These are phyloP conservation scores for Jimgerdemannia lactiflua DNA, from an alignment of 192 early-diverging fungal species.

Conservation along the genomic window DNA sequence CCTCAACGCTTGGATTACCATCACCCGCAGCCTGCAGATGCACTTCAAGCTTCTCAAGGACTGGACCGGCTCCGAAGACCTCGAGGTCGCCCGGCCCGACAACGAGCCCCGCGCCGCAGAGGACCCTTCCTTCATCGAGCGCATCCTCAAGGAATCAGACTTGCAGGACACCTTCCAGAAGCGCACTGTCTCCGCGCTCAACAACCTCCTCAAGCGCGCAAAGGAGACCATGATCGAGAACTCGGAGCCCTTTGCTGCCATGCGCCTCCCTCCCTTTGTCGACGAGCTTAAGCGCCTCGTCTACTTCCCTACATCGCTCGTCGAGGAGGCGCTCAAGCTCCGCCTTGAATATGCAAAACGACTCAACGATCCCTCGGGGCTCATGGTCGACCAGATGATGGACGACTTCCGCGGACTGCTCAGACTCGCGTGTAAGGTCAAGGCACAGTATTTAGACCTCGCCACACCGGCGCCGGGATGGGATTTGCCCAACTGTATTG, in stretches of 20 bases:
- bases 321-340: slow-evolving; percentile 79
- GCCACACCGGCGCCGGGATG: slow-evolving; percentile 60
- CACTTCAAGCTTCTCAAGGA: slow-evolving; percentile 74
- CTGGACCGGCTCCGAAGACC: slow-evolving; percentile 77
- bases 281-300: slow-evolving; percentile 66
- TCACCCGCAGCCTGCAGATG: slow-evolving; percentile 65
- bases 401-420: slow-evolving; percentile 77
- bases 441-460: slow-evolving; percentile 64
- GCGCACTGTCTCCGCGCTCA: slow-evolving; percentile 61
- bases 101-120: slow-evolving; percentile 40
- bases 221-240: slow-evolving; percentile 71
- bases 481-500: slow-evolving; percentile 61
- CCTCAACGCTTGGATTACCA: slow-evolving; percentile 73
- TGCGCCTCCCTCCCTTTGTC: slow-evolving; percentile 70
- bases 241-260: slow-evolving; percentile 56
- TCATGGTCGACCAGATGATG: slow-evolving; percentile 74
- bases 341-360: slow-evolving; percentile 65
- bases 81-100: slow-evolving; percentile 56
- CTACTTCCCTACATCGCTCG: slow-evolving; percentile 74
- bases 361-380: slow-evolving; percentile 50
- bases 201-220: slow-evolving; percentile 55
- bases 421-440: slow-evolving; percentile 67
- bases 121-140: slow-evolving; percentile 79
- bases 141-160: slow-evolving; percentile 80
- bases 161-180: slow-evolving; percentile 75